phyloP scores from a whole-genome alignment of 495 filamentous ascomycete genomes.

The Terfezia boudieri region DNA sequence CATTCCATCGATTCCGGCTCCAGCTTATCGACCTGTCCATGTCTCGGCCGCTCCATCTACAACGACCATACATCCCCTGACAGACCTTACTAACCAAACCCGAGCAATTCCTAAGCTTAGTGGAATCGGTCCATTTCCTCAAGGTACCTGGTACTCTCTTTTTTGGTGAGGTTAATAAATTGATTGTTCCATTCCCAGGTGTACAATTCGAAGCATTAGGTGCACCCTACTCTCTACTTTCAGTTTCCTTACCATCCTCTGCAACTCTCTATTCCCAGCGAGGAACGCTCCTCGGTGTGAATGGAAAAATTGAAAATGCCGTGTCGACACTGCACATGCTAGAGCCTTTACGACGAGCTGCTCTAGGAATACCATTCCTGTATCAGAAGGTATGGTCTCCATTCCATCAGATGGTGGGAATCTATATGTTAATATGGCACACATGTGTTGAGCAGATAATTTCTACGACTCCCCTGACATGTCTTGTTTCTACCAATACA shows the following conservation, averaged over 20 bases:
- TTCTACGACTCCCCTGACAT: constrained; percentile 64
- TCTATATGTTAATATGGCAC: too few relatives aligned
- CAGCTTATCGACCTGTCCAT: constrained; percentile 2
- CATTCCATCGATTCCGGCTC: too few relatives aligned
- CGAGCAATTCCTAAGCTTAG: constrained; percentile 18
- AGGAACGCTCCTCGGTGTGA: constrained; percentile 73
- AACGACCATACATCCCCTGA: constrained; percentile 7
- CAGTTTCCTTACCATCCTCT: constrained; percentile 74
- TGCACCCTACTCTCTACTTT: constrained; percentile 73
- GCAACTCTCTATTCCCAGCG: constrained; percentile 78
- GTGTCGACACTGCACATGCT: constrained; percentile 76
- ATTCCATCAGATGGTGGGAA: too few relatives aligned
- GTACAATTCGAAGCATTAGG: constrained; percentile 85
- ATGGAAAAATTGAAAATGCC: constrained; percentile 71
- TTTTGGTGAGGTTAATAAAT: not conserved
- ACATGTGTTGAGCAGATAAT: constrained; percentile 30
- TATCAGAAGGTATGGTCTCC: constrained; percentile 44
- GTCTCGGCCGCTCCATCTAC: constrained; percentile 16
- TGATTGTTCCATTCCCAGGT: constrained; percentile 33
- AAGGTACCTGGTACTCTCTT: constrained; percentile 5
- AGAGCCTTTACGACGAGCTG: constrained; percentile 52
- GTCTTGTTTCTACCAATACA: constrained; percentile 67
- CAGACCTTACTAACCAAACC: constrained; percentile 15
- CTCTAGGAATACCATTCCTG: constrained; percentile 72
- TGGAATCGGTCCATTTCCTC: constrained; percentile 15